Conservation (phyloP, 2,329 filamentous ascomycete species). For the Fonsecaea erecta region DNA sequence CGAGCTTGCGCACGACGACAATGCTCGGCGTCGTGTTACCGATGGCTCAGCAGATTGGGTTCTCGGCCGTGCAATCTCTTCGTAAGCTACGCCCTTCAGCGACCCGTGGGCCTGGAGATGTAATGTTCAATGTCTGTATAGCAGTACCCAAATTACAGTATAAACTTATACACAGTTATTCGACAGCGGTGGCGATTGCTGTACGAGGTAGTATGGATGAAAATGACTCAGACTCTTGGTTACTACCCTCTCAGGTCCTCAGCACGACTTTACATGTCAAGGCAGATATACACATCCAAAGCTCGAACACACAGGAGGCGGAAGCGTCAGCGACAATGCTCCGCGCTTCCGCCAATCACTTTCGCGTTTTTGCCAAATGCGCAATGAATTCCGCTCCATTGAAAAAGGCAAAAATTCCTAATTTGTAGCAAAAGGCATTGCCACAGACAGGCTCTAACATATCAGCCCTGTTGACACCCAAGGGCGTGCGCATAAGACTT, state of each 20-base stretch:
- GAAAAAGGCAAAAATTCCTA: neutral
- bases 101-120: neutral
- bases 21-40: neutral
- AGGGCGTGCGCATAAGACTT: neutral
- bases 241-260: neutral
- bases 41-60: neutral
- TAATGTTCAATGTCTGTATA: neutral
- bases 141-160: neutral
- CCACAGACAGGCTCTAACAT: neutral
- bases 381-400: constrained; percentile 14
- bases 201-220: neutral
- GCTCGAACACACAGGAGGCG: neutral
- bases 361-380: neutral
- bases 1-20: neutral
- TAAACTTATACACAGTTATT: neutral
- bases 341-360: constrained; percentile 15
- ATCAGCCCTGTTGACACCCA: neutral
- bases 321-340: neutral
- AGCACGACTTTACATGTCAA: neutral
- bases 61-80: neutral
- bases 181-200: neutral
- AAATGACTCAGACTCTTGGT: neutral
- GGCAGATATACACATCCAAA: neutral
- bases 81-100: neutral
- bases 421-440: neutral